Base-by-base conservation (phyloP, 1,284 basidiomycete genomes). In the Trametes versicolor region DNA sequence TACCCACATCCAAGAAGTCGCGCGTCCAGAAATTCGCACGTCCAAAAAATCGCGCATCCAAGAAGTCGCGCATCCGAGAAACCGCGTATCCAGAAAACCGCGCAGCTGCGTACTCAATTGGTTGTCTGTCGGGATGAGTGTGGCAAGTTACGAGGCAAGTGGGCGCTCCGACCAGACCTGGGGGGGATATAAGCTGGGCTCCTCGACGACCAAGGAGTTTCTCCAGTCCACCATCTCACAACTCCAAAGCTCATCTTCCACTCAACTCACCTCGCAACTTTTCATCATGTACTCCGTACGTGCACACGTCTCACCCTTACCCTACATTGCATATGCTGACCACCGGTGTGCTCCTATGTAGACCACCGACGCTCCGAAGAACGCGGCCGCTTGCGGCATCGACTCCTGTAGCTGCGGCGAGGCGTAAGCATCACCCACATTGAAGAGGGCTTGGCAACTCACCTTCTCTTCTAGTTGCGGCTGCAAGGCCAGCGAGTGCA, bases 401-500 rank as follows among this genome's bases (percentile, higher is more conserved):
- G 70, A 45, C 70, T 70, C 69, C 62, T 89, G 87, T 81, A 80
- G 67, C 74, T 89, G 88, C 75, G 85, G 87, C 69, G 76, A 76
- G 9, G 73, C 39, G 86, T 87, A 70, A 66, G 83, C 78, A 13
- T 51, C 13, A 36, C 34, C 39, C 58, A 17, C 41, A 48, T 36
- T 23, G 21, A 2, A 15, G 2, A 56, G 1, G 13, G 15, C 5
- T 2, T 1, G 27, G 25, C 23, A 21, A 34, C 36, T 70, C 17
- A 66, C 49, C 45, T 49, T 47, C 25, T n/a, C 4, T 25, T 63
- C 19, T 65, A 88, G 87, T 64, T 89, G 86, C 78, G 64, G 68
- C 51, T 88, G 87, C 83, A 83, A 85, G 80, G 73, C 83, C 58
- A 82, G 82, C 63, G 82, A 85, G 70, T 88, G 87, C 87, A 87